Conservation (phyloP, 1,284 basidiomycete genomes). For the Puccinia polysora region DNA sequence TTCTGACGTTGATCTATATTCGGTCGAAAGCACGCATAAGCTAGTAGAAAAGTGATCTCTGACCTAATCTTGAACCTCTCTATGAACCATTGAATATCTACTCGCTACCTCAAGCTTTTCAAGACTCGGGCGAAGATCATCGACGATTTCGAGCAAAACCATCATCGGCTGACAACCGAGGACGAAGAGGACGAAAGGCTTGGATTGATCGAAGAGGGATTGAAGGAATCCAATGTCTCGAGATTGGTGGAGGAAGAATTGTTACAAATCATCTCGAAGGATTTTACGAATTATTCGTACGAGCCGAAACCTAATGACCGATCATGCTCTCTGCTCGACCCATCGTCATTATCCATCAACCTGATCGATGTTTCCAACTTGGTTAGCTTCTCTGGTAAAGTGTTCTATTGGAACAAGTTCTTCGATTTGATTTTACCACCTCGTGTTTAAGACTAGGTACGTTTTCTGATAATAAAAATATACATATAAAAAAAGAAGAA, state of each 20-base stretch:
- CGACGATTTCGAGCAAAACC: neutral
- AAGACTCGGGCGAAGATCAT: neutral
- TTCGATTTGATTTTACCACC: conserved; percentile 11
- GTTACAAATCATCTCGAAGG: neutral
- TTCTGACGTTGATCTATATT: too few species aligned
- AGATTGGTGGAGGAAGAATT: neutral
- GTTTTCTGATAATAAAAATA: neutral
- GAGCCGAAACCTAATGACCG: neutral
- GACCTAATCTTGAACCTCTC: too few species aligned
- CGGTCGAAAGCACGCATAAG: too few species aligned
- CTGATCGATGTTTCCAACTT: neutral
- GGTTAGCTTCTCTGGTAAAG: conserved; percentile 7
- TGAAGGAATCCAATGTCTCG: neutral
- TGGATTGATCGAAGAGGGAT: conserved; percentile 1
- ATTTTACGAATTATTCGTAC: neutral
- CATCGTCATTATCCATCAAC: neutral
- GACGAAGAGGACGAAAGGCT: neutral
- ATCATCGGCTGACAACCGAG: neutral
- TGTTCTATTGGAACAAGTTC: conserved; percentile 1
- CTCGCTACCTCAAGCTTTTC: too few species aligned
- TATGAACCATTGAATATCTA: too few species aligned
- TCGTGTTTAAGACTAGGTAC: neutral
- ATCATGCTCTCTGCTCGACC: neutral
- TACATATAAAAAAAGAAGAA: neutral
- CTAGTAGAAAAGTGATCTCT: too few species aligned